phyloP scores from a whole-genome alignment of 2,329 filamentous ascomycete species.

The Trichoderma brevicompactum region DNA sequence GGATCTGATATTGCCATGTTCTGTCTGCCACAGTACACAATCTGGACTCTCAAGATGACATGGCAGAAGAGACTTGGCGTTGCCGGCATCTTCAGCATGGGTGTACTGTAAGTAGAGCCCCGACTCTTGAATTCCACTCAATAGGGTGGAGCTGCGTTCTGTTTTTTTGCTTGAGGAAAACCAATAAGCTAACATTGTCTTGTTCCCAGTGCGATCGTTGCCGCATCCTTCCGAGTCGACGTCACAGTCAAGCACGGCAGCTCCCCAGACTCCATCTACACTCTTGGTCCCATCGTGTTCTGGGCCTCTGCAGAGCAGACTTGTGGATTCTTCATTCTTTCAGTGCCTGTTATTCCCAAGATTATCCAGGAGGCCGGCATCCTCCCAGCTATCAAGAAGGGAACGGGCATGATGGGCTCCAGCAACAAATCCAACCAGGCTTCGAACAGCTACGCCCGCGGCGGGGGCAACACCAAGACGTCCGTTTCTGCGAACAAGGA shows the following conservation, averaged over 20 bases:
- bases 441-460: not conserved
- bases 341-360: slow-evolving; percentile 7
- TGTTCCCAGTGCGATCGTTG: slow-evolving; percentile 8
- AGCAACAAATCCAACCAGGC: not conserved
- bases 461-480: slow-evolving; percentile 2
- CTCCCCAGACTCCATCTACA: not conserved
- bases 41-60: slow-evolving; percentile 5
- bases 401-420: not conserved
- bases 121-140: not conserved
- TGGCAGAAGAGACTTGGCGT: slow-evolving; percentile 16
- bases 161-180: not conserved
- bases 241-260: not conserved
- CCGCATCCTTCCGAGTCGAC: not conserved
- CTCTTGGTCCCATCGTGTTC: not conserved
- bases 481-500: slow-evolving; percentile 19
- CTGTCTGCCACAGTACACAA: not conserved
- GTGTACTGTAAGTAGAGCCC: not conserved
- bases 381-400: not conserved
- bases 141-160: too few species aligned
- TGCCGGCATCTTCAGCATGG: slow-evolving; percentile 15
- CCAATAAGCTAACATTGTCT: not conserved
- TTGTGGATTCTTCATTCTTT: slow-evolving; percentile 21
- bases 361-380: slow-evolving; percentile 2
- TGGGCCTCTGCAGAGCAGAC: slow-evolving; percentile 6
- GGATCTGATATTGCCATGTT: not conserved